These are phyloP conservation scores for Magnaporthiopsis incrustans DNA, from an alignment of 2,329 filamentous ascomycete species.

Conservation along the genomic window DNA sequence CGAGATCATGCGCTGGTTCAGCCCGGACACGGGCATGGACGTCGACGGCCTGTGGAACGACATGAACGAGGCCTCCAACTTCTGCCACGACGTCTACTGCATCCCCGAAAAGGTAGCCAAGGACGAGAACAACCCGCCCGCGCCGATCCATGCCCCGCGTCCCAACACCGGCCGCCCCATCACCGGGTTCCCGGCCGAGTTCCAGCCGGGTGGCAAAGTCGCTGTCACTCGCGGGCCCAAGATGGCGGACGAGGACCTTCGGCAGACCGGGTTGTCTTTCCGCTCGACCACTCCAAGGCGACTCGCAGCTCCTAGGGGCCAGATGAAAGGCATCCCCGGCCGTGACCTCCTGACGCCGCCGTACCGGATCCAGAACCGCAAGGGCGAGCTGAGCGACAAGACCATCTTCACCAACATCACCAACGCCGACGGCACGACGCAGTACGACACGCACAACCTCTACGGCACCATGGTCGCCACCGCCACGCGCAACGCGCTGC, in stretches of 20 bases:
- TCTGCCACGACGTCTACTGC: conserved; percentile 47
- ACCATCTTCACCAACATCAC: conserved; percentile 72
- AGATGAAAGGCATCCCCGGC: conserved; percentile 49
- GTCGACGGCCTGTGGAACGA: conserved; percentile 51
- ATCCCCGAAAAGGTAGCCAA: conserved; percentile 32
- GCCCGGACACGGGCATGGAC: conserved; percentile 43
- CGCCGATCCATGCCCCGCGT: conserved; percentile 53
- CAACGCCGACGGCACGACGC: conserved; percentile 60
- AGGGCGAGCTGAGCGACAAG: conserved; percentile 64
- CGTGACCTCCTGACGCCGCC: conserved; percentile 67
- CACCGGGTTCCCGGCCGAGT: conserved; percentile 59
- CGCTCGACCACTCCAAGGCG: conserved; percentile 14
- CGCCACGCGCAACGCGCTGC: conserved; percentile 66
- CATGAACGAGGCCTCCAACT: conserved; percentile 45
- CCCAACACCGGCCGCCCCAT: conserved; percentile 44
- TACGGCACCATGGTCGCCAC: conserved; percentile 69
- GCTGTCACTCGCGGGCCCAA: too few species aligned
- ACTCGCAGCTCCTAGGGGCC: conserved; percentile 15
- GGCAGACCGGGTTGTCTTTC: conserved; percentile 11
- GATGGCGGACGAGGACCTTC: background rate
- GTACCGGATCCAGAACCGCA: conserved; percentile 67
- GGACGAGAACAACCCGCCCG: conserved; percentile 46
- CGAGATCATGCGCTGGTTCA: conserved; percentile 31
- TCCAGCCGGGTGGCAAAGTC: conserved; percentile 44
- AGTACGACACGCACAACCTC: conserved; percentile 79